Base-by-base conservation (phyloP, 2,329 filamentous ascomycete genomes). In the Paracorniculantispora psalliotae region DNA sequence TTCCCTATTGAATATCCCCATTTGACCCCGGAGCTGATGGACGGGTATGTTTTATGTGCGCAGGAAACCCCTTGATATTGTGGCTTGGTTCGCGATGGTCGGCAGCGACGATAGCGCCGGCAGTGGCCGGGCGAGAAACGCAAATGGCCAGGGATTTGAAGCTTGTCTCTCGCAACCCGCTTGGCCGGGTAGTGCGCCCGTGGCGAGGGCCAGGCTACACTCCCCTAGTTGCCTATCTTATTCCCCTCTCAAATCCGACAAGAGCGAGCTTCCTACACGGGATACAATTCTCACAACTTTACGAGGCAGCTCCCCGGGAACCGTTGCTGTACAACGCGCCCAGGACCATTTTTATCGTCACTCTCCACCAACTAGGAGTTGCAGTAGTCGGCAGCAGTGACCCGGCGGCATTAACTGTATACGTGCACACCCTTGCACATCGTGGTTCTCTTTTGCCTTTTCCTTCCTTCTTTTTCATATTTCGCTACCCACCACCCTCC, bases 101-200 rank as follows among this genome's bases (percentile, higher is more conserved):
- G 46, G 46, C 46, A 48, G 19, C 19, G 41, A 23, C 51, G 51
- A 55, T 55, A 25, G 52, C 52, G 52, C 30, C 41, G 52, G 52
- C 41, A 55, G 52, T 47, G 52, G 30, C 52, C 52, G 41, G 21
- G 30, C 30, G n/a, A 23, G 28, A 17, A 47, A 47, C 13, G 28
- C 25, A 19, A 54, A 39, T 5, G 26, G 43, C 28, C 19, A 35
- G 15, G 25, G 44, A 19, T 28, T 30, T n/a, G 19, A 23, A n/a
- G 21, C 21, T n/a, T 26, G 43, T 15, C 2, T 26, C 21, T 48
- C 8, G 25, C 23, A 26, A 35, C 9, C 30, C 25, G 12, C n/a
- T 21, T 39, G 7, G 15, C 48, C 30, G 30, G 48, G 48, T 51
- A 28, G 19, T 25, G 33, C n/a, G 23, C 12, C 47, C 47, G 47